These are phyloP conservation scores for Crithidia sp. DNA, from an alignment of 208 protist species.

Conservation along the genomic window DNA sequence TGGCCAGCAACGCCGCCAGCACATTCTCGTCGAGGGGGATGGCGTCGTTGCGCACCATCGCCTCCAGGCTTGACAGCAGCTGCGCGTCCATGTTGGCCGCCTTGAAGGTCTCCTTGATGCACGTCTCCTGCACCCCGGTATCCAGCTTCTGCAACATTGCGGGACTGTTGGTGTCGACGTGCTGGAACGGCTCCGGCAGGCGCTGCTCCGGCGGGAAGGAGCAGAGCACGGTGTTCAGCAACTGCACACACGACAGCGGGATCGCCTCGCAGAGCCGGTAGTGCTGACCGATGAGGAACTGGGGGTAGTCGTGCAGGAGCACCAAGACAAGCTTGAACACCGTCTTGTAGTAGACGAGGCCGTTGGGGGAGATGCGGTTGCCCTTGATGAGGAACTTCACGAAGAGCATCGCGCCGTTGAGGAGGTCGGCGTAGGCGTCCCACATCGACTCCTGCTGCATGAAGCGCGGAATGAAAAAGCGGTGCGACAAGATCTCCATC, in stretches of 20 bases:
- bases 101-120: constrained; percentile 75
- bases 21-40: constrained; percentile 36
- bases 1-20: constrained; percentile 33
- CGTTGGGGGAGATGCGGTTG: constrained; percentile 65
- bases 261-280: constrained; percentile 96
- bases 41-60: constrained; percentile 54
- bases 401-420: constrained; percentile 77
- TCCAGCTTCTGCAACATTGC: constrained; percentile 89
- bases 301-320: constrained; percentile 99
- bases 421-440: constrained; percentile 70
- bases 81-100: constrained; percentile 29
- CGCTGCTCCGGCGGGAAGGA: constrained; percentile 97
- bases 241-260: constrained; percentile 96
- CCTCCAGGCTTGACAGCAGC: constrained; percentile 52
- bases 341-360: constrained; percentile 89
- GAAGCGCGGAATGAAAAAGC: constrained; percentile 97
- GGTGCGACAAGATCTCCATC: constrained; percentile 98
- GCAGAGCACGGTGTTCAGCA: constrained; percentile 96
- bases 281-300: constrained; percentile 99
- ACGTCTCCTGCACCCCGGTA: constrained; percentile 87
- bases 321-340: constrained; percentile 96
- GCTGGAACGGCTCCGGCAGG: constrained; percentile 94
- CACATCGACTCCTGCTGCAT: constrained; percentile 66
- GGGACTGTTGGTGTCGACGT: constrained; percentile 82
- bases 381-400: constrained; percentile 73